phyloP scores from a whole-genome alignment of 257 asterid genomes.

The Lavandula angustifolia region DNA sequence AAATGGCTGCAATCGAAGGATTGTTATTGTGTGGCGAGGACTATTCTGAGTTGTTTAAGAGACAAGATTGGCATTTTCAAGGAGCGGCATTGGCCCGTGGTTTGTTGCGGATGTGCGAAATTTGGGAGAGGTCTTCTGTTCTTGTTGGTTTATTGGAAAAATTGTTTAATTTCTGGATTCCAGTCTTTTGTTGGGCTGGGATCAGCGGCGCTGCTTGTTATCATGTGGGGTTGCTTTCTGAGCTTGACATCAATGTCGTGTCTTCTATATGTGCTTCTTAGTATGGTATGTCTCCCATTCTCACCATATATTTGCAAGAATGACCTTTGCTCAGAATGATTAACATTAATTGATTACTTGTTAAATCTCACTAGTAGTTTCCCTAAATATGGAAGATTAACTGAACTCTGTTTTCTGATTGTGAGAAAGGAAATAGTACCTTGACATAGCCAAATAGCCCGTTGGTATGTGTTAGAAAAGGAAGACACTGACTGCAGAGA shows the following conservation, averaged over 20 bases:
- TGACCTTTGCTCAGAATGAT: neutral
- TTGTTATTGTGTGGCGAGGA: slow-evolving; percentile 64
- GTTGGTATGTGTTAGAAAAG: neutral
- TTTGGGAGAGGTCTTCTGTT: slow-evolving; percentile 55
- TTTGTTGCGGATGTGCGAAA: slow-evolving; percentile 76
- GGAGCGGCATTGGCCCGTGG: slow-evolving; percentile 95
- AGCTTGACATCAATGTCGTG: slow-evolving; percentile 94
- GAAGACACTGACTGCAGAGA: slow-evolving; percentile 5
- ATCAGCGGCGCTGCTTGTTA: slow-evolving; percentile 83
- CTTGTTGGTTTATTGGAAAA: slow-evolving; percentile 74
- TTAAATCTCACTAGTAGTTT: neutral
- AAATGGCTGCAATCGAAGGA: slow-evolving; percentile 85
- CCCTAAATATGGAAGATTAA: slow-evolving; percentile 8
- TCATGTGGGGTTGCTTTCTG: slow-evolving; percentile 97
- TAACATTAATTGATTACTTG: slow-evolving; percentile 7
- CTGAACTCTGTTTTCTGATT: slow-evolving; percentile 5
- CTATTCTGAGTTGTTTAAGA: slow-evolving; percentile 55
- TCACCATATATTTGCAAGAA: slow-evolving; percentile 23
- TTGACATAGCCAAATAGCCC: neutral
- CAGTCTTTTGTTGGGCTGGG: slow-evolving; percentile 76
- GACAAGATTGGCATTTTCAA: slow-evolving; percentile 70
- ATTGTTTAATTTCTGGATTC: slow-evolving; percentile 63
- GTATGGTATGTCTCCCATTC: slow-evolving; percentile 70
- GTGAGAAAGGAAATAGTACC: neutral
- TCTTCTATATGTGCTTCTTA: slow-evolving; percentile 86